Percentiles rank a stretch among this genome's conserved stretches.
Evolutionary conservation across 2,329 filamentous ascomycete species (phyloP).

Genomic region (Penicillium sp.): DNA sequence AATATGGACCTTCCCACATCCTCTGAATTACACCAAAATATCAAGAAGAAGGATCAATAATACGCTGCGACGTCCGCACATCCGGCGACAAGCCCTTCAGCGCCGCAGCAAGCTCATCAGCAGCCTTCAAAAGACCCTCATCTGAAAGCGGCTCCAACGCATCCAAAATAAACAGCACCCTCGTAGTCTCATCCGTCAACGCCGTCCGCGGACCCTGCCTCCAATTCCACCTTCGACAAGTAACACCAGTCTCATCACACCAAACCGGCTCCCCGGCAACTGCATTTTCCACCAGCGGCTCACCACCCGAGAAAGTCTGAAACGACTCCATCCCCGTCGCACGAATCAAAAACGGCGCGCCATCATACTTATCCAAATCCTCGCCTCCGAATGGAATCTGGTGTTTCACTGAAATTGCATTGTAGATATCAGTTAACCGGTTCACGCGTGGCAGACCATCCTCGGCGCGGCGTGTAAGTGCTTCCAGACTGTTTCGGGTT

Average conservation of each 20-base stretch:
- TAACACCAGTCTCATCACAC: constrained; percentile 48
- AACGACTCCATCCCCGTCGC: constrained; percentile 46
- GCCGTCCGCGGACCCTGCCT: constrained; percentile 46
- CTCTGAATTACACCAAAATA: background rate
- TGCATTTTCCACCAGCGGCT: constrained; percentile 28
- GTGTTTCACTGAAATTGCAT: constrained; percentile 48
- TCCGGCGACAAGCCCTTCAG: constrained; percentile 17
- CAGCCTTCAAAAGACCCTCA: constrained; percentile 17
- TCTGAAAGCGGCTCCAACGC: constrained; percentile 24
- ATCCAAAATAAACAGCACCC: constrained; percentile 37
- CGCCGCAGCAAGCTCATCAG: constrained; percentile 22
- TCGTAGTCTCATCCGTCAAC: constrained; percentile 42
- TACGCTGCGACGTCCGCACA: constrained; percentile 3
- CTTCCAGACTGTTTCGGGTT: constrained; percentile 46
- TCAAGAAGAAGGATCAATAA: constrained; percentile 14
- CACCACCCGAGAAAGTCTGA: constrained; percentile 38
- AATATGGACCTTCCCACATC: background rate
- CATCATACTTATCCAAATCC: constrained; percentile 47
- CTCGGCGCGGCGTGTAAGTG: constrained; percentile 41
- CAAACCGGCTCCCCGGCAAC: constrained; percentile 46
- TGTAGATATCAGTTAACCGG: constrained; percentile 49
- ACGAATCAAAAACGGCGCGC: constrained; percentile 39
- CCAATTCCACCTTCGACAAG: constrained; percentile 51
- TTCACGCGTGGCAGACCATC: constrained; percentile 46
- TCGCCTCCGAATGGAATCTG: constrained; percentile 49